Conservation (phyloP, 108 stramenopile genomes). For the Chaetoceros muelleri region DNA sequence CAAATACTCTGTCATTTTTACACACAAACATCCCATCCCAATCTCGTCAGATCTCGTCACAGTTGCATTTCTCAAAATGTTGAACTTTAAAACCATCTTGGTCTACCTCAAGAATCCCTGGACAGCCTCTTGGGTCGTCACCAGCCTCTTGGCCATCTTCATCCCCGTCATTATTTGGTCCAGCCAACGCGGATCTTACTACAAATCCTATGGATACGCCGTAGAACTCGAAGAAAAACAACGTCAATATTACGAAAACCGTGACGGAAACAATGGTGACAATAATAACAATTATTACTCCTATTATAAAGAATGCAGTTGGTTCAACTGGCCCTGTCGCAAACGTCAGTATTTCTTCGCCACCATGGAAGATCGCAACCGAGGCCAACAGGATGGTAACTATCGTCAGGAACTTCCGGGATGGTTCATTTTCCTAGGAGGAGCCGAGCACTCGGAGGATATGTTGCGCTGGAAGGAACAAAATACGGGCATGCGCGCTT, state of each 20-base stretch:
- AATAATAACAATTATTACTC: conserved; percentile 21
- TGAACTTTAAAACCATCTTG: too few relatives aligned
- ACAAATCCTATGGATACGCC: conserved; percentile 19
- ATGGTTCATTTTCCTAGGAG: conserved; percentile 40
- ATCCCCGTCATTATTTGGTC: conserved; percentile 27
- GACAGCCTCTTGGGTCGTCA: conserved; percentile 12
- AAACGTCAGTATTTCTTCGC: conserved; percentile 8
- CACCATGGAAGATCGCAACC: conserved; percentile 8
- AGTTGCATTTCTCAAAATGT: too few relatives aligned
- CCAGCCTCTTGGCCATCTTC: conserved; percentile 21
- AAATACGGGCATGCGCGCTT: conserved; percentile 4
- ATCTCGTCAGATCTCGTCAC: too few relatives aligned
- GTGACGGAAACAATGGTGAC: too few relatives aligned
- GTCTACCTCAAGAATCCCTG: not conserved
- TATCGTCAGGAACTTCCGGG: conserved; percentile 10
- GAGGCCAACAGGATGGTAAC: conserved; percentile 11
- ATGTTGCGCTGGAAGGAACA: conserved; percentile 25
- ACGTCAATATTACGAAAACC: conserved; percentile 25
- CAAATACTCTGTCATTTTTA: too few relatives aligned
- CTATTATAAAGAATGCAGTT: conserved; percentile 15
- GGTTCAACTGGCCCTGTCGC: conserved; percentile 33
- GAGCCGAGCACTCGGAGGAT: conserved; percentile 9
- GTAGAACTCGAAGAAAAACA: conserved; percentile 33
- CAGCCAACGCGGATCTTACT: conserved; percentile 24
- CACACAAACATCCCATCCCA: too few relatives aligned